These are phyloP conservation scores for Forsythia suspensa DNA, from an alignment of 257 asterid genomes.

Conservation along the genomic window DNA sequence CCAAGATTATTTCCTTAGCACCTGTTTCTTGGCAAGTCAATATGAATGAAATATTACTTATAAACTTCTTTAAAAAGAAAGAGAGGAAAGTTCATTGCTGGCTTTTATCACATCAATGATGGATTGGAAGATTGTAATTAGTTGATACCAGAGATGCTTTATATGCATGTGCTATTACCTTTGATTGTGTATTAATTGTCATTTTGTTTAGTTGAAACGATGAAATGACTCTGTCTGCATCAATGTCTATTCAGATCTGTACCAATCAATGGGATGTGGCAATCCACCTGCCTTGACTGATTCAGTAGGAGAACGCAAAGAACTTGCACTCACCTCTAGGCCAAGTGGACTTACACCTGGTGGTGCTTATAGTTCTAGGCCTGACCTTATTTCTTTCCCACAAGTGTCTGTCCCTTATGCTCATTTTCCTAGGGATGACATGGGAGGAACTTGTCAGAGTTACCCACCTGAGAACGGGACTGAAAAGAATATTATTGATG, in stretches of 20 bases:
- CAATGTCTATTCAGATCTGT: constrained; percentile 24
- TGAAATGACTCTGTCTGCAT: constrained; percentile 13
- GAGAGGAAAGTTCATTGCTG: not conserved
- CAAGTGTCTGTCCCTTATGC: constrained; percentile 10
- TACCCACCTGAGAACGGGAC: constrained; percentile 21
- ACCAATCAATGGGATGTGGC: constrained; percentile 46
- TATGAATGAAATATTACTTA: not conserved
- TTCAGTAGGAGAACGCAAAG: constrained; percentile 30
- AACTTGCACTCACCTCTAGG: constrained; percentile 20
- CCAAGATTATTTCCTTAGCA: not conserved
- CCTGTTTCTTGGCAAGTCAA: not conserved
- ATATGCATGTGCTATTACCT: not conserved
- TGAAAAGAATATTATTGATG: constrained; percentile 17
- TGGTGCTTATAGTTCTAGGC: constrained; percentile 32
- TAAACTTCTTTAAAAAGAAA: not conserved
- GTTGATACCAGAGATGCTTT: not conserved
- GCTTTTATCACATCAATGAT: too few species aligned
- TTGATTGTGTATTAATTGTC: not conserved
- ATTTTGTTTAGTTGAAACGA: constrained; percentile 3
- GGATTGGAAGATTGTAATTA: not conserved
- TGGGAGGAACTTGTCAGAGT: too few species aligned
- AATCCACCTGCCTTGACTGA: constrained; percentile 32
- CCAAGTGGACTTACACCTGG: constrained; percentile 37
- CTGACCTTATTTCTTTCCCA: constrained; percentile 27
- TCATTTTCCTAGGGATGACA: too few species aligned